Base-by-base conservation (phyloP, 345 rosid species). In the Sisymbrium irio region DNA sequence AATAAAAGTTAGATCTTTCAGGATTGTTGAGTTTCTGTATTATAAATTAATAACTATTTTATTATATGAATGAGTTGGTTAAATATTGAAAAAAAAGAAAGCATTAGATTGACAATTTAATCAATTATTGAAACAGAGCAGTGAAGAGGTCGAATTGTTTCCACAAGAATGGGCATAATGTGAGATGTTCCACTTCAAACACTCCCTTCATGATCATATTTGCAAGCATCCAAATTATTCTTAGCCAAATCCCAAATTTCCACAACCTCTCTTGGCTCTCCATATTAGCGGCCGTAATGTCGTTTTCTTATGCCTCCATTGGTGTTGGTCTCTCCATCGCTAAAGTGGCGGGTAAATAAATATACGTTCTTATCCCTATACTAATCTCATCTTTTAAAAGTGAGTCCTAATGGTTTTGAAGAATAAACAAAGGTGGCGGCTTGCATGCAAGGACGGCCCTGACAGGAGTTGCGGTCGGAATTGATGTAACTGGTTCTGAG, bases 251-350 rank as follows among this genome's bases (percentile, higher is more conserved):
- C 67, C 96, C 91, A 2, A 85, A 89, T 75, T 93, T 93, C 27
- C 91, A 89, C 82, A 80, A 91, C 67, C 97, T 93, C 30, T 86
- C 97, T 17, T 91, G 90, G 92, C 96, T 93, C 75, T 93, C 98
- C 1, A 75, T 89, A 39, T 42, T 93, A 5, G 97, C 97, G 0
- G 96, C 97, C 11, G 61, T 93, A 37, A 93, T 93, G 98, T 93
- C 97, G 32, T 91, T 93, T 25, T 80, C 89, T 60, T 93, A 93
- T 54, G 79, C 97, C 12, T 63, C 84, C 14, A 89, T 91, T 0
- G 97, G 98, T 33, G 77, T 91, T 10, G 92, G 94, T 7, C 92
- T 93, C 36, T 81, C 96, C 81, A 72, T 93, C 5, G 91, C 94
- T 60, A 89, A 76, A 84, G 85, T 65, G 18, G 76, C 73, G 2